Base-by-base conservation (phyloP, 306 rosid species). In the Trifolium subterraneum region DNA sequence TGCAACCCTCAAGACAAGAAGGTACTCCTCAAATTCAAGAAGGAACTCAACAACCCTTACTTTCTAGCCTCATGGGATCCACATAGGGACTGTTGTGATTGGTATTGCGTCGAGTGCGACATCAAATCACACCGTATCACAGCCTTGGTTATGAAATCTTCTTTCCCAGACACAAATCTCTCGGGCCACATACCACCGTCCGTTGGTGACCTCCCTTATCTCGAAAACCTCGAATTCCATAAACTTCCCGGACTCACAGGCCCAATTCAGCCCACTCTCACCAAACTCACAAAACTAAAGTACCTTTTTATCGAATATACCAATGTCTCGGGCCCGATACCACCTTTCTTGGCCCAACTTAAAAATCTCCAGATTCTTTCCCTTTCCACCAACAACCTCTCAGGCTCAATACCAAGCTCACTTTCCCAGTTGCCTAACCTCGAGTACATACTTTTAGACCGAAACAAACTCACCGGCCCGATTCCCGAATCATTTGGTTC, bases 1-100 rank as follows among this genome's bases (percentile, higher is more conserved):
- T 93, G 98, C 84, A 78, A 90, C 74, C 90, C 89, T 0, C 9
- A 76, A 0, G 98, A 93, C 89, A 87, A 90, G 25, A 84, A 86
- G 1, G 95, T 67, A n/a, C 88, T 93, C 2, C 91, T 93, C 52
- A 77, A 78, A 64, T 85, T 93, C 71, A 90, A 87, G 70, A 59
- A 83, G n/a, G 89, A 88, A 64, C 82, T 93, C 70, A 84, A 88
- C 79, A 68, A 93, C 60, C 96, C 96, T 3, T 88, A 90, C 76
- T 18, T 79, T 5, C 77, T 90, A 5, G 39, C 88, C 78, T 87
- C 97, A 0, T 90, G 93, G 97, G 33, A 89, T 0, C 77, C 96
- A 9, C 18, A 82, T 59, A 66, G 51, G 0, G 98, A 89, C 47
- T 89, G 98, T 60, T 90, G 98, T 22, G 15, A 68, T 1, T 93